phyloP scores from a whole-genome alignment of 345 rosid species.

The Ailanthus altissimus region DNA sequence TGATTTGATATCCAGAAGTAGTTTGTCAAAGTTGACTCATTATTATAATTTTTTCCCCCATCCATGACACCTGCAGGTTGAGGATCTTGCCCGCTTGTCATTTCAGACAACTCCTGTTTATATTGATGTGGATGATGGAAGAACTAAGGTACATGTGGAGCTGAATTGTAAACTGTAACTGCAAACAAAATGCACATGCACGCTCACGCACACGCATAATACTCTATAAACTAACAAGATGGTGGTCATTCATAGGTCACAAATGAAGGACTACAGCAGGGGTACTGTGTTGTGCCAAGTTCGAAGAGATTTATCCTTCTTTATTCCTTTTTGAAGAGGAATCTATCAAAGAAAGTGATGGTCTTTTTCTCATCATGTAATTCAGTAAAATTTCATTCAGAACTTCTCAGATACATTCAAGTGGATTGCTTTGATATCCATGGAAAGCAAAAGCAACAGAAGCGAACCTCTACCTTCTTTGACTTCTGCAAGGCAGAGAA shows the following conservation, averaged over 20 bases:
- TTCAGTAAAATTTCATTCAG: conserved; percentile 87
- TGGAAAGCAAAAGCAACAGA: conserved; percentile 94
- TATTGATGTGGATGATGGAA: conserved; percentile 93
- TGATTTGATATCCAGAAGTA: conserved; percentile 5
- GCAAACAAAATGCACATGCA: conserved; percentile 2
- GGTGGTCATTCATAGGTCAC: conserved; percentile 62
- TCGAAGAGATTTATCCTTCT: conserved; percentile 83
- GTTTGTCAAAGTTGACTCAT: background rate
- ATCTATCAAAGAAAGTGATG: conserved; percentile 87
- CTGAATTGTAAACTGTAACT: conserved; percentile 3
- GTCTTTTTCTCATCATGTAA: conserved; percentile 99
- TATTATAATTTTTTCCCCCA: background rate
- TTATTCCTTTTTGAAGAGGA: conserved; percentile 89
- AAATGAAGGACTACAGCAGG: conserved; percentile 94
- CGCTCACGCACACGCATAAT: background rate
- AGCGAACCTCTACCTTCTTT: conserved; percentile 86
- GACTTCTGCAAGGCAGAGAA: conserved; percentile 90
- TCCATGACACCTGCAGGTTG: conserved; percentile 50
- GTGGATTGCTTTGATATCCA: conserved; percentile 84
- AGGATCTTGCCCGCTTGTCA: conserved; percentile 95
- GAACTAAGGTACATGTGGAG: conserved; percentile 66
- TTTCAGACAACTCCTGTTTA: conserved; percentile 79
- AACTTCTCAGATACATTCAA: conserved; percentile 75
- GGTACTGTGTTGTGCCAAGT: conserved; percentile 85
- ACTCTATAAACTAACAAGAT: conserved; percentile 18